Conservation (phyloP, 805 yeast genomes). For the Teunomyces cretensis region DNA sequence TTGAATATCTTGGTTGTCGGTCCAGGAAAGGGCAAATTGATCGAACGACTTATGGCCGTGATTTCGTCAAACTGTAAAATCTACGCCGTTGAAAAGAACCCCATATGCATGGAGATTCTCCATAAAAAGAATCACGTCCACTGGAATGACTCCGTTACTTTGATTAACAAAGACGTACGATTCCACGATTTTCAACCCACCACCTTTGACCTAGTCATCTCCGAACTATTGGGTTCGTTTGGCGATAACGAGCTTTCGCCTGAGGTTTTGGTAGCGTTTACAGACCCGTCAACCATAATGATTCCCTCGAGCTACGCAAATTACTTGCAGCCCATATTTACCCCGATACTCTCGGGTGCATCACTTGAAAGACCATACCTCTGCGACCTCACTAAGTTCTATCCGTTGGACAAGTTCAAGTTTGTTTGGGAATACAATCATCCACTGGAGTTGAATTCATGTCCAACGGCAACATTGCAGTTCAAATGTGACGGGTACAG, state of each 20-base stretch:
- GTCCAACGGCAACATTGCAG: conserved; percentile 38
- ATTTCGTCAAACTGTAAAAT: conserved; percentile 15
- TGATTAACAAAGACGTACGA: conserved; percentile 62
- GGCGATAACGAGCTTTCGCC: conserved; percentile 92
- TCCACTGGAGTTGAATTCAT: conserved; percentile 33
- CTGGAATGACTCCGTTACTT: conserved; percentile 55
- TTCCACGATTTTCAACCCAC: conserved; percentile 15
- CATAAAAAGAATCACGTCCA: conserved; percentile 45
- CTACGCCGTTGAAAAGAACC: conserved; percentile 72
- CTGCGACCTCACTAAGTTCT: conserved; percentile 15
- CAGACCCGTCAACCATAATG: conserved; percentile 39
- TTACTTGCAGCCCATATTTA: conserved; percentile 63
- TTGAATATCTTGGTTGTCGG: conserved; percentile 63
- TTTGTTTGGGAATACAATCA: conserved; percentile 65
- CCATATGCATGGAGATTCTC: conserved; percentile 54
- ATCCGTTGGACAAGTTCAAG: conserved; percentile 35
- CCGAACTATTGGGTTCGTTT: conserved; percentile 86
- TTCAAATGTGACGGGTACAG: conserved; percentile 47
- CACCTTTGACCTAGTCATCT: conserved; percentile 58
- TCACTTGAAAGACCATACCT: conserved; percentile 21
- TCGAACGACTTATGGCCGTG: conserved; percentile 38
- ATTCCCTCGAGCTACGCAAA: conserved; percentile 53
- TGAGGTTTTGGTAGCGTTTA: conserved; percentile 55
- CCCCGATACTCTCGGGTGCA: conserved; percentile 42
- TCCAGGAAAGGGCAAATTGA: conserved; percentile 85